phyloP scores from a whole-genome alignment of 2,329 filamentous ascomycete species.

The Exserohilum rostratum region DNA sequence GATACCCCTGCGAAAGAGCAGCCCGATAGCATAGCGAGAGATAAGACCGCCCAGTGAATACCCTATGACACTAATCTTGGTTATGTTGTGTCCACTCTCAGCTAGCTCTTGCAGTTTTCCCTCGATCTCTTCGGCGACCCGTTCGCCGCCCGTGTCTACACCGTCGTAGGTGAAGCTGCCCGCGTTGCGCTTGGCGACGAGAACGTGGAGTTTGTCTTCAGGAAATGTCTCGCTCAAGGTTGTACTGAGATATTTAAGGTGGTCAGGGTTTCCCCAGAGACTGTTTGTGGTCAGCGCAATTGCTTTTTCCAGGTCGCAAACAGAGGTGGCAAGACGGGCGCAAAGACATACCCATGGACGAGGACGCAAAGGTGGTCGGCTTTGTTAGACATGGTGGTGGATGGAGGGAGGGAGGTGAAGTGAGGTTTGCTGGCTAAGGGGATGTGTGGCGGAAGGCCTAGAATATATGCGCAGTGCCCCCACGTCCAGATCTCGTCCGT shows the following conservation, averaged over 20 bases:
- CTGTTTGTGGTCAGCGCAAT: slow-evolving; percentile 48
- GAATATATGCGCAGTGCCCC: slow-evolving; percentile 20
- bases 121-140: slow-evolving; percentile 68
- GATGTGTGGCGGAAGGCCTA: slow-evolving; percentile 10
- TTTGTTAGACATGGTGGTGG: slow-evolving; percentile 15
- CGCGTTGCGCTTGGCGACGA: slow-evolving; percentile 74
- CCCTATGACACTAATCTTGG: slow-evolving; percentile 83
- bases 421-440: neutral
- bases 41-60: slow-evolving; percentile 91
- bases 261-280: slow-evolving; percentile 79
- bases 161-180: slow-evolving; percentile 73
- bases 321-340: slow-evolving; percentile 4
- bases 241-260: slow-evolving; percentile 72
- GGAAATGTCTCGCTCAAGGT: slow-evolving; percentile 66
- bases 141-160: slow-evolving; percentile 71
- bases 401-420: slow-evolving; percentile 19
- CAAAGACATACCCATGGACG: slow-evolving; percentile 69
- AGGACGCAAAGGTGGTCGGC: slow-evolving; percentile 76
- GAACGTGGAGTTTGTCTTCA: slow-evolving; percentile 69
- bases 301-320: neutral
- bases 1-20: slow-evolving; percentile 80
- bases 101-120: slow-evolving; percentile 61
- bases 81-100: slow-evolving; percentile 71
- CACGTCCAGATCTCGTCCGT: slow-evolving; percentile 28
- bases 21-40: slow-evolving; percentile 81